Conservation (phyloP, 805 yeast genomes). For the Diddensiella santjacobensis region DNA sequence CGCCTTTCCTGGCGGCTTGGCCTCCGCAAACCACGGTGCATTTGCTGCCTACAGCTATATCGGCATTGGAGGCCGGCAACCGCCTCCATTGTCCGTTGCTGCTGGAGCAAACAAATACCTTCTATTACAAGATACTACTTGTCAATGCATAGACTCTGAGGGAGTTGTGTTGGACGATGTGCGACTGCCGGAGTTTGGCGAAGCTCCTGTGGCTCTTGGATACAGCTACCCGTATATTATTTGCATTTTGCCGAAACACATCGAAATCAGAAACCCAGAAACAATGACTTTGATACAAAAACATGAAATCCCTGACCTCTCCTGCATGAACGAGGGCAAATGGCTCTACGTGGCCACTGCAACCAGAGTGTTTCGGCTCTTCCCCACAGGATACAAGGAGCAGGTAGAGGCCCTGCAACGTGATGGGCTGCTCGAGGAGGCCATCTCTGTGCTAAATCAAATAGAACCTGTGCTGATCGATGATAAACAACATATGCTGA, state of each 20-base stretch:
- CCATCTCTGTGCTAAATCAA: slow-evolving; percentile 41
- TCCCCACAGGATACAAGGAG: slow-evolving; percentile 30
- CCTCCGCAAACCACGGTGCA: slow-evolving; percentile 10
- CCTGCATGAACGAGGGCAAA: slow-evolving; percentile 26
- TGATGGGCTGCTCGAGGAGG: slow-evolving; percentile 38
- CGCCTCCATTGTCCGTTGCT: slow-evolving; percentile 12
- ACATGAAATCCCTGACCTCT: slow-evolving; percentile 27
- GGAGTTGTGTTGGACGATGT: slow-evolving; percentile 17
- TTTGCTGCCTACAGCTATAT: slow-evolving; percentile 19
- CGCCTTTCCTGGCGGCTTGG: slow-evolving; percentile 12
- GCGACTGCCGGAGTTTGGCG: neutral
- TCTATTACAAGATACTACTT: slow-evolving; percentile 12
- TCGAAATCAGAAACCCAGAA: slow-evolving; percentile 40
- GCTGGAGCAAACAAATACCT: slow-evolving; percentile 7
- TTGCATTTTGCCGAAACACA: slow-evolving; percentile 27
- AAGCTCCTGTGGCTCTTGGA: slow-evolving; percentile 29
- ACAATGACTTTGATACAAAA: slow-evolving; percentile 38
- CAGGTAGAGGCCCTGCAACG: slow-evolving; percentile 36
- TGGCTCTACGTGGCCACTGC: slow-evolving; percentile 32
- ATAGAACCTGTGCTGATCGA: slow-evolving; percentile 29
- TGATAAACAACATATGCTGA: slow-evolving; percentile 35
- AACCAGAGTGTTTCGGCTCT: slow-evolving; percentile 29
- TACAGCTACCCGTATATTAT: slow-evolving; percentile 42
- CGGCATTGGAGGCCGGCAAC: slow-evolving; percentile 18
- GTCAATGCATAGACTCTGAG: slow-evolving; percentile 12